phyloP scores from a whole-genome alignment of 345 rosid species.

The Cardiospermum halicacabum region DNA sequence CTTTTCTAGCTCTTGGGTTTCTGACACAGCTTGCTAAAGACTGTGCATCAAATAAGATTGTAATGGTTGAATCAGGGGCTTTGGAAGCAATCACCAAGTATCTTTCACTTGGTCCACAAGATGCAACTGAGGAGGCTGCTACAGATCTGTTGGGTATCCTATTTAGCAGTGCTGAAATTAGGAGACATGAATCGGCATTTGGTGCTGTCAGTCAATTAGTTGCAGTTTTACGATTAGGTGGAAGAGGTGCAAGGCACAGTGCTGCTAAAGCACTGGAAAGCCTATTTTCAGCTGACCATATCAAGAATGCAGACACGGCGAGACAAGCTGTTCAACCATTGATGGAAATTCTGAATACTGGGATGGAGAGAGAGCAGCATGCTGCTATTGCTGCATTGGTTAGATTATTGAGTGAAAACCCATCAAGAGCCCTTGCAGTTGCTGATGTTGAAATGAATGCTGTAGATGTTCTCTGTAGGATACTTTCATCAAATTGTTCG shows the following conservation, averaged over 20 bases:
- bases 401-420: slow-evolving; percentile 92
- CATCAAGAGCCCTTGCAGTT: slow-evolving; percentile 90
- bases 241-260: slow-evolving; percentile 94
- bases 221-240: slow-evolving; percentile 94
- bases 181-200: slow-evolving; percentile 94
- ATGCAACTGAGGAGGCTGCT: slow-evolving; percentile 99
- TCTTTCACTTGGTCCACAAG: slow-evolving; percentile 98
- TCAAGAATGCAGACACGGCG: slow-evolving; percentile 91
- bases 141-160: slow-evolving; percentile 87
- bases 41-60: slow-evolving; percentile 77
- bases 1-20: slow-evolving; percentile 80
- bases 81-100: slow-evolving; percentile 92
- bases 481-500: slow-evolving; percentile 86
- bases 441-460: slow-evolving; percentile 99
- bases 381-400: slow-evolving; percentile 98
- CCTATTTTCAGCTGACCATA: slow-evolving; percentile 94
- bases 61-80: slow-evolving; percentile 98
- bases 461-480: slow-evolving; percentile 94
- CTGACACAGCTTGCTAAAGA: slow-evolving; percentile 93
- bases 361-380: slow-evolving; percentile 94
- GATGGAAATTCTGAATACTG: slow-evolving; percentile 95
- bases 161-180: slow-evolving; percentile 85
- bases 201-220: slow-evolving; percentile 96
- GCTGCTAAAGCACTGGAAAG: slow-evolving; percentile 98
- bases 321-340: slow-evolving; percentile 97